These are phyloP conservation scores for Reutealis trisperma DNA, from an alignment of 345 rosid genomes.

Conservation along the genomic window DNA sequence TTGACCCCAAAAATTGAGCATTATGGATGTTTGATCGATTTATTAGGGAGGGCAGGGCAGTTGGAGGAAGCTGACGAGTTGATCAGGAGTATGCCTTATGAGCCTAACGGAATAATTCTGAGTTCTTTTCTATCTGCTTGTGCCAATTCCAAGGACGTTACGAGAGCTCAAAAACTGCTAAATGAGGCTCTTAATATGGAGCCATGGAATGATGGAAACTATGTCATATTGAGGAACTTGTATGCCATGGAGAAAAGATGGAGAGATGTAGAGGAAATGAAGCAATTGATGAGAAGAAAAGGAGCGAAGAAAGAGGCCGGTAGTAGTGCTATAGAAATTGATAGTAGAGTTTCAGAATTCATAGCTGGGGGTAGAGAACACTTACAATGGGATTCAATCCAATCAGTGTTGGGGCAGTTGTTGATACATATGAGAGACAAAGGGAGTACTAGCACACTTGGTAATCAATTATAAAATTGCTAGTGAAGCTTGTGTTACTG, in stretches of 20 bases:
- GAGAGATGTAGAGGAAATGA: slow-evolving; percentile 58
- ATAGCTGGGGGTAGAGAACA: slow-evolving; percentile 59
- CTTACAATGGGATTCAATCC: slow-evolving; percentile 36
- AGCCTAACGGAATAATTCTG: slow-evolving; percentile 59
- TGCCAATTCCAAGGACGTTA: slow-evolving; percentile 50
- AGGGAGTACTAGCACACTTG: slow-evolving; percentile 1
- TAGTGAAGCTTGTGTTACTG: background rate
- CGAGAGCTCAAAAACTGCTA: slow-evolving; percentile 51
- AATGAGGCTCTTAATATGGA: slow-evolving; percentile 43
- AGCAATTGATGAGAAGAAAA: slow-evolving; percentile 58
- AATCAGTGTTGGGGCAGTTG: slow-evolving; percentile 40
- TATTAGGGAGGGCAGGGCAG: slow-evolving; percentile 66
- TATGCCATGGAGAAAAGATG: slow-evolving; percentile 64
- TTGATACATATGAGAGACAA: slow-evolving; percentile 45
- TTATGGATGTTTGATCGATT: slow-evolving; percentile 73
- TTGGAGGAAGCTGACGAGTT: slow-evolving; percentile 66
- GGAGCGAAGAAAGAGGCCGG: slow-evolving; percentile 69
- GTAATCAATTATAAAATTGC: background rate
- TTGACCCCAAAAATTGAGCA: slow-evolving; percentile 61
- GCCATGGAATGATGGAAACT: slow-evolving; percentile 63
- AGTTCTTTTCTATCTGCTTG: slow-evolving; percentile 75
- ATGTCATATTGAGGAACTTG: slow-evolving; percentile 60
- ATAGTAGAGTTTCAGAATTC: slow-evolving; percentile 55
- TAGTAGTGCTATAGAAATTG: slow-evolving; percentile 64
- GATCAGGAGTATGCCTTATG: slow-evolving; percentile 62